These are phyloP conservation scores for Juglanconis oblonga DNA, from an alignment of 2,329 filamentous ascomycete genomes.

Conservation along the genomic window DNA sequence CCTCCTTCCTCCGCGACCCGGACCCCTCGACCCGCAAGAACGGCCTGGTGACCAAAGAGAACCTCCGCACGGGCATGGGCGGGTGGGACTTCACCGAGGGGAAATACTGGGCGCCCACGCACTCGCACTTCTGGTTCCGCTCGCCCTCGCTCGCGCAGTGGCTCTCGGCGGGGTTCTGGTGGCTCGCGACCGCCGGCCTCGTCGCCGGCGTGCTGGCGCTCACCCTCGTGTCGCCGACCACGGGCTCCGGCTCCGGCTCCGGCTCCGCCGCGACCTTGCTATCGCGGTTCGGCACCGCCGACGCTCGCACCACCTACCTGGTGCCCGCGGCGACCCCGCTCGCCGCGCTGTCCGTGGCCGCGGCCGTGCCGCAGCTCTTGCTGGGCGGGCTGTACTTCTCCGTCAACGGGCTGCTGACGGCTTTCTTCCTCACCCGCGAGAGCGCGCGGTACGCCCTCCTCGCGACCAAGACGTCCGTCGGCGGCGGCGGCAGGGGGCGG, in stretches of 20 bases:
- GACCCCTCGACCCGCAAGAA: slow-evolving; percentile 41
- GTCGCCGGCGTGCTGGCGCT: slow-evolving; percentile 38
- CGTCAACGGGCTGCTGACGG: slow-evolving; percentile 44
- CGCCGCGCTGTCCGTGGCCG: slow-evolving; percentile 31
- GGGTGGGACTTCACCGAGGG: slow-evolving; percentile 41
- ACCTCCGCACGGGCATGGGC: slow-evolving; percentile 39
- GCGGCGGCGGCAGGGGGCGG: slow-evolving; percentile 22
- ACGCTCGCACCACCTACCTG: slow-evolving; percentile 32
- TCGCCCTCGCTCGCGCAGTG: slow-evolving; percentile 42
- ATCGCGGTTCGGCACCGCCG: slow-evolving; percentile 37
- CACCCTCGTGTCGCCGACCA: slow-evolving; percentile 21
- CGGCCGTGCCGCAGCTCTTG: slow-evolving; percentile 46
- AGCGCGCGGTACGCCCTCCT: slow-evolving; percentile 39
- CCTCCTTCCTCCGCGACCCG: slow-evolving; percentile 45
- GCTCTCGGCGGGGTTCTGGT: slow-evolving; percentile 37
- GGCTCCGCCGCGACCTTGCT: slow-evolving; percentile 19
- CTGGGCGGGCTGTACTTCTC: slow-evolving; percentile 46
- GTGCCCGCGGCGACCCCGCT: slow-evolving; percentile 24
- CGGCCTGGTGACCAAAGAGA: slow-evolving; percentile 46
- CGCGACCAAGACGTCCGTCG: background rate
- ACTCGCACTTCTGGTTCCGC: slow-evolving; percentile 43
- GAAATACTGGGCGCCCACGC: slow-evolving; percentile 38
- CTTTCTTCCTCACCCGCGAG: slow-evolving; percentile 50
- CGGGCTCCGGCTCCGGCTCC: background rate
- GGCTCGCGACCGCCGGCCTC: slow-evolving; percentile 35